Conservation (phyloP, 2,329 filamentous ascomycete genomes). For the Diplodia corticola region DNA sequence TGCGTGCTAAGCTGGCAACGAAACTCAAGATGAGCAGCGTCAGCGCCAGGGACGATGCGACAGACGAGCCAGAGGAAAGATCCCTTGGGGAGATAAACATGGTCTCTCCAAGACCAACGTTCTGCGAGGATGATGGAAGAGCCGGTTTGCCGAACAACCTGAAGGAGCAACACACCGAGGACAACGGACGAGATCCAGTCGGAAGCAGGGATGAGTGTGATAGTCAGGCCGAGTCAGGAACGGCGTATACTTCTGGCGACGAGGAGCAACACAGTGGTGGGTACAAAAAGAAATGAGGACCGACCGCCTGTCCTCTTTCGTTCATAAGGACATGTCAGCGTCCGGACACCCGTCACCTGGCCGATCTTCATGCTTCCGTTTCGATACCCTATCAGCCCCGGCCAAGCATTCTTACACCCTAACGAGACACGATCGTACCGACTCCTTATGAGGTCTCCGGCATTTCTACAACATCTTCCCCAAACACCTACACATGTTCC, state of each 20-base stretch:
- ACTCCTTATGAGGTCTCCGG: background rate
- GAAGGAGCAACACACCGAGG: background rate
- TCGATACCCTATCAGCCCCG: background rate
- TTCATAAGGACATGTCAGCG: background rate
- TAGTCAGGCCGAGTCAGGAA: background rate
- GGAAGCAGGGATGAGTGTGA: background rate
- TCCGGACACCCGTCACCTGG: background rate
- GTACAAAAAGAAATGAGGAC: background rate
- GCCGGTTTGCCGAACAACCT: background rate
- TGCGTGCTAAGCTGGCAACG: background rate
- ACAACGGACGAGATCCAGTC: background rate
- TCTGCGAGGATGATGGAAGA: background rate
- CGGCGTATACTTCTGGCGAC: background rate
- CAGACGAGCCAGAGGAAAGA: background rate
- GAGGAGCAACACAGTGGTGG: background rate
- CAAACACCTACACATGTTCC: background rate
- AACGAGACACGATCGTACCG: background rate
- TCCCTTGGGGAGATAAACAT: background rate
- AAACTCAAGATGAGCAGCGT: background rate
- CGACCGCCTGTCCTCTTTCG: background rate
- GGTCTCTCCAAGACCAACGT: slow-evolving; percentile 5
- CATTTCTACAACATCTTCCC: background rate
- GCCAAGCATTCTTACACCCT: background rate
- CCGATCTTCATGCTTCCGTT: background rate
- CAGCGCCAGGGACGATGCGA: background rate